phyloP scores from a whole-genome alignment of 2,329 filamentous ascomycete species.

The Diplocarpon rosae region DNA sequence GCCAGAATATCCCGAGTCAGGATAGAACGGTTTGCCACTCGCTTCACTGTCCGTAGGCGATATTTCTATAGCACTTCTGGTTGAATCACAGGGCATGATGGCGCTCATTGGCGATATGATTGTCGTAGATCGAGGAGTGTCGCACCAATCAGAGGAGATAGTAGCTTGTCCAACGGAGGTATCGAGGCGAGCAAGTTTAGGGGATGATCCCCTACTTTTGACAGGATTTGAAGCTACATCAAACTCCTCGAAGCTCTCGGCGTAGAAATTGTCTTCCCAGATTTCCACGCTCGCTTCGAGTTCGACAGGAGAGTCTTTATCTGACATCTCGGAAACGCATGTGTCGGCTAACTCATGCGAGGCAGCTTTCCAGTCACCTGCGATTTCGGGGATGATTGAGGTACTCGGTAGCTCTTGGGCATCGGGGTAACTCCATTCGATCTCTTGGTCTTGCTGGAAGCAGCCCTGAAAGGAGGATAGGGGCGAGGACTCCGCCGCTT shows the following conservation, averaged over 20 bases:
- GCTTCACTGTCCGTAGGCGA: conserved; percentile 17
- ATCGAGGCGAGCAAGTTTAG: conserved; percentile 9
- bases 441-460: background rate
- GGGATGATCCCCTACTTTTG: conserved; percentile 5
- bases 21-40: conserved; percentile 16
- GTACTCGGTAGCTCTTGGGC: conserved; percentile 11
- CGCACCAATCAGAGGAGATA: conserved; percentile 1
- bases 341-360: conserved; percentile 19
- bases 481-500: background rate
- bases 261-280: conserved; percentile 15
- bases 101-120: conserved; percentile 16
- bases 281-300: conserved; percentile 11
- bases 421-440: conserved; percentile 6
- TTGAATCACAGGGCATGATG: conserved; percentile 2
- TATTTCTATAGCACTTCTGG: conserved; percentile 5
- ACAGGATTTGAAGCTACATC: conserved; percentile 3
- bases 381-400: conserved; percentile 7
- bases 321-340: conserved; percentile 19
- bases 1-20: conserved; percentile 21
- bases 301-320: conserved; percentile 15
- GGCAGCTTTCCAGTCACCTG: conserved; percentile 11
- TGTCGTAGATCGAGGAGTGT: conserved; percentile 5
- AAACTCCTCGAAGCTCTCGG: conserved; percentile 12
- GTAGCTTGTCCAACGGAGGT: conserved; percentile 10
- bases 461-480: background rate